Percentiles rank a stretch among this genome's conserved stretches.
Evolutionary conservation across 371 early-diverging fungal species (phyloP).

Genomic region (Phascolomyces articulosus): DNA sequence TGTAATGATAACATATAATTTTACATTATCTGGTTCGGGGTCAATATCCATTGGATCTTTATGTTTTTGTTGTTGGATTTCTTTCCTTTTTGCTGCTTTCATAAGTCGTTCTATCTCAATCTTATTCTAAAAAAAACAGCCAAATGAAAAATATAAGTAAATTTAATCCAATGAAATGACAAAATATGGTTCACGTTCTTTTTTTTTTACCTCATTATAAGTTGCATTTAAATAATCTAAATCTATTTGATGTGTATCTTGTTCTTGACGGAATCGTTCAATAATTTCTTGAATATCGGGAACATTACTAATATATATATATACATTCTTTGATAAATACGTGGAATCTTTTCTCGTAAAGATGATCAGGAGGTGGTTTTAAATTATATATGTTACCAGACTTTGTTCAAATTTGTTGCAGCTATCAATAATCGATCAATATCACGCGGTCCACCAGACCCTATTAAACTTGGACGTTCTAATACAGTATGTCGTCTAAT

Average conservation of each 20-base stretch:
- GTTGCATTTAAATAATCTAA: constrained; percentile 1
- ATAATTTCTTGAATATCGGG: not conserved
- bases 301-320: not conserved
- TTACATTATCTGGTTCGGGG: not conserved
- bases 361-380: too few species aligned
- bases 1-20: too few species aligned
- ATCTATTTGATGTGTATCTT: constrained; percentile 3
- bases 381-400: not conserved
- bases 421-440: not conserved
- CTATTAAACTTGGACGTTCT: not conserved
- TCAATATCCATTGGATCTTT: not conserved
- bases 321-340: not conserved
- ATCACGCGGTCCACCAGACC: not conserved
- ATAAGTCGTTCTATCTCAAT: not conserved
- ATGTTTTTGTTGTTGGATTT: not conserved
- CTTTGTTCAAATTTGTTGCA: not conserved
- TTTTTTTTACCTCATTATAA: not conserved
- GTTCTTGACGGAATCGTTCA: constrained; percentile 4
- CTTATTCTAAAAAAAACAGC: not conserved
- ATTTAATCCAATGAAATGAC: too few species aligned
- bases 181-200: too few species aligned
- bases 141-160: not conserved
- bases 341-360: not conserved
- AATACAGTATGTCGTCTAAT: not conserved
- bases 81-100: not conserved